Base-by-base conservation (phyloP, 371 early-diverging fungal genomes). In the Mortierella polycephala region DNA sequence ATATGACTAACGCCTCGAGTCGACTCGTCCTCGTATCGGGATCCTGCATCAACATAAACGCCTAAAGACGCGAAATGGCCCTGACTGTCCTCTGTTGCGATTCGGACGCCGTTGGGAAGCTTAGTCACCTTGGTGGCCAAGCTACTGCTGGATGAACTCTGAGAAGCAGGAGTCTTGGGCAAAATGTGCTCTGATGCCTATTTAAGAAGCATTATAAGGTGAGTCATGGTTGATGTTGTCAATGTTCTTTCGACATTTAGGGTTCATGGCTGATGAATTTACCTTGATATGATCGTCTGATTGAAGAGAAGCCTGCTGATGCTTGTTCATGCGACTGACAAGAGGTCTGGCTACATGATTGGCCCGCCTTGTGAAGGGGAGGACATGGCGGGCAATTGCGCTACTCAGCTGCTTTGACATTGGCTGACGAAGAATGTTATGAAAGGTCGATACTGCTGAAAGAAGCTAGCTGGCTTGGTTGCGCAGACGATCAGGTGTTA, bases 61-160 rank as follows among this genome's bases (percentile, higher is more conserved):
- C 97, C 98, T 8, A 93, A 83, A 0, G 94, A 91, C 3, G 93
- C 88, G 82, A 98, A 97, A 76, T 97, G 96, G 6, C 96, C 96
- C 5, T 93, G 93, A 14, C 89, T 88, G 50, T 86, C 88, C 79
- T 92, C 90, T 5, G 95, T 91, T 6, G 93, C 92, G 8, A 98
- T 91, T 0, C 93, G 89, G 41, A 98, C 76, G 5, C 97, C 98
- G 80, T 97, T 97, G 11, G 91, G 84, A 5, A 97, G 87, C 23
- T 91, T 91, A 16, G 96, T 93, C 14, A 94, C 84, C 55, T 82
- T 81, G 62, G 82, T 58, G 9, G 62, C 60, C 21, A 62, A n/a
- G 41, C 42, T 55, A 52, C 61, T 60, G 56, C 21, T 69, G 57
- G n/a, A 12, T 0, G 56, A 44, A 58, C 6, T 46, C 56, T 11